Conservation (phyloP, 2,329 filamentous ascomycete genomes). For the Pseudogymnoascus sp. region DNA sequence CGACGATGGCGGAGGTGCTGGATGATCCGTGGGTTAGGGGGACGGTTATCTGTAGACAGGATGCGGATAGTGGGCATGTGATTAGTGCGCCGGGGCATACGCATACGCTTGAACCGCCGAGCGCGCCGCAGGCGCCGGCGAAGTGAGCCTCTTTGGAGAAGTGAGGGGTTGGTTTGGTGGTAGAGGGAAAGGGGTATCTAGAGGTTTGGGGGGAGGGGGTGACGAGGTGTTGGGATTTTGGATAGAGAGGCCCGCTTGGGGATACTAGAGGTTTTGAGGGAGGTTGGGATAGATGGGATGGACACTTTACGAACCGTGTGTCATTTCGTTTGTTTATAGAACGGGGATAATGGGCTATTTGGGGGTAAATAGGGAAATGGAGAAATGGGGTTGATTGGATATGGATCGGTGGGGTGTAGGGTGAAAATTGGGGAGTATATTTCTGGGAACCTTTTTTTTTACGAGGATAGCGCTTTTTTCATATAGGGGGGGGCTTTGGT, state of each 20-base stretch:
- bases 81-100: slow-evolving; percentile 67
- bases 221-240: neutral
- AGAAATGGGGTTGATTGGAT: neutral
- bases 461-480: neutral
- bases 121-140: slow-evolving; percentile 31
- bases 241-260: neutral
- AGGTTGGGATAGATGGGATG: neutral
- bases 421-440: neutral
- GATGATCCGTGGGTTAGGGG: slow-evolving; percentile 84
- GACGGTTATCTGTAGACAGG: slow-evolving; percentile 77
- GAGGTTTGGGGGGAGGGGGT: neutral
- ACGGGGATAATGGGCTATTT: neutral
- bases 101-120: slow-evolving; percentile 72
- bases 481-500: neutral
- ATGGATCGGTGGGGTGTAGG: neutral
- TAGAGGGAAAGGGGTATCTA: neutral
- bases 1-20: slow-evolving; percentile 77
- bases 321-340: neutral
- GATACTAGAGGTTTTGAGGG: too few species aligned
- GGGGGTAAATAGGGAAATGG: neutral
- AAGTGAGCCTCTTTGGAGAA: too few species aligned
- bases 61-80: slow-evolving; percentile 61
- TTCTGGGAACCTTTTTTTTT: neutral
- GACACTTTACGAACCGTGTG: neutral
- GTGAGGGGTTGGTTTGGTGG: neutral